Conservation (phyloP, 176 grass and related monocot species). For the Dendrocalamus sinicus region DNA sequence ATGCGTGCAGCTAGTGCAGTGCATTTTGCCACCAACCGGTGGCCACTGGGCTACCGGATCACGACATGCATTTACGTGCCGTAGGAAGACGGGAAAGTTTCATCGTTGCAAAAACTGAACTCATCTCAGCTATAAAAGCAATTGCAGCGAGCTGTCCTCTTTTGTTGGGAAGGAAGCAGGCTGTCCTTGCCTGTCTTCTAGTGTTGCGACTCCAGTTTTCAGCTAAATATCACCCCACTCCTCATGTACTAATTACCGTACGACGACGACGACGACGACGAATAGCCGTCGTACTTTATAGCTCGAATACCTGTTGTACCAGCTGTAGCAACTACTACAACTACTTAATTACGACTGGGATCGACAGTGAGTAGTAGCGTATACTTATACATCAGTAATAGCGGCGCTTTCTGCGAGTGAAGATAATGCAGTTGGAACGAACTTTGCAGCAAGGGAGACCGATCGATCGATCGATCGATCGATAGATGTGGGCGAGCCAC, state of each 20-base stretch:
- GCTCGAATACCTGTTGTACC: neutral
- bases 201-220: neutral
- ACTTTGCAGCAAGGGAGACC: slow-evolving; percentile 7
- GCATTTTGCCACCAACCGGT: neutral
- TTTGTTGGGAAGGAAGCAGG: no score
- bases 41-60: neutral
- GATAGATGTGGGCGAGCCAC: slow-evolving; percentile 16
- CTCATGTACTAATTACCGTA: neutral
- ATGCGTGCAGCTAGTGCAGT: neutral
- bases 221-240: no score
- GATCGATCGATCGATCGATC: neutral
- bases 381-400: neutral
- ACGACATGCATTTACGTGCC: slow-evolving; percentile 37
- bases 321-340: neutral
- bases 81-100: slow-evolving; percentile 23
- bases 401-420: neutral
- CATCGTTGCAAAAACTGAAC: neutral
- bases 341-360: neutral
- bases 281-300: neutral
- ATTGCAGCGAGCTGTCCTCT: neutral
- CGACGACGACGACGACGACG: neutral
- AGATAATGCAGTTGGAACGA: slow-evolving; percentile 28
- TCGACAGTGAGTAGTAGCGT: neutral
- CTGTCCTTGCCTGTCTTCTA: neutral
- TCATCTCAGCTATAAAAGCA: neutral